Evolutionary conservation across 208 protist species (phyloP).

Genomic region (Histomonas meleagridis): DNA sequence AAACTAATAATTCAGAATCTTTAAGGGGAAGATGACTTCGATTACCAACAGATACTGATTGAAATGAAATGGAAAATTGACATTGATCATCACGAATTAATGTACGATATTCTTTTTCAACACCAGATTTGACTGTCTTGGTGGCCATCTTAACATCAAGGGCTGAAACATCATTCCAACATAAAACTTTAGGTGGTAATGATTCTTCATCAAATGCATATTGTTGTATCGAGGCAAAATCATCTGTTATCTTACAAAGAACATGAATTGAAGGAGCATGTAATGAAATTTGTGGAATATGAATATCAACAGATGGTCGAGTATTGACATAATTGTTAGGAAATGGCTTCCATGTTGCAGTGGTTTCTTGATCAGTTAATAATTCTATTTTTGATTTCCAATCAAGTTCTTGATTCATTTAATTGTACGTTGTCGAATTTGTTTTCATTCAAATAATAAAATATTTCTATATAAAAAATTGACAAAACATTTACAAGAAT

Average conservation of each 20-base stretch:
- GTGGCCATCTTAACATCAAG: conserved; percentile 6
- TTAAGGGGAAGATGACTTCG: neutral
- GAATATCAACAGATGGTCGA: neutral
- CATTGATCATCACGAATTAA: neutral
- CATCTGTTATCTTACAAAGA: conserved; percentile 1
- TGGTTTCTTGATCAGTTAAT: neutral
- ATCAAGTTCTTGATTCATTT: neutral
- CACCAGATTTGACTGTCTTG: neutral
- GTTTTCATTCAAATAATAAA: too few relatives aligned
- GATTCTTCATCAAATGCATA: conserved; percentile 24
- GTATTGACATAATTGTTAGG: neutral
- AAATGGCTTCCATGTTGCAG: neutral
- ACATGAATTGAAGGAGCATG: neutral
- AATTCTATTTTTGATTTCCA: neutral
- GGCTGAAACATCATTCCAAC: conserved; percentile 28
- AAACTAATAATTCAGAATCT: neutral
- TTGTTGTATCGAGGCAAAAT: neutral
- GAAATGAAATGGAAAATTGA: neutral
- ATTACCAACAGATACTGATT: conserved; percentile 7
- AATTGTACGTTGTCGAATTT: neutral
- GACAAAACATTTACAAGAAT: too few relatives aligned
- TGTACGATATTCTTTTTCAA: neutral
- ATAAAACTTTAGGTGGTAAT: conserved; percentile 27
- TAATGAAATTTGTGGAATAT: conserved; percentile 16
- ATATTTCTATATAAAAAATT: too few relatives aligned